Conservation (phyloP, 2,329 filamentous ascomycete genomes). For the Paracamarosporium sp. region DNA sequence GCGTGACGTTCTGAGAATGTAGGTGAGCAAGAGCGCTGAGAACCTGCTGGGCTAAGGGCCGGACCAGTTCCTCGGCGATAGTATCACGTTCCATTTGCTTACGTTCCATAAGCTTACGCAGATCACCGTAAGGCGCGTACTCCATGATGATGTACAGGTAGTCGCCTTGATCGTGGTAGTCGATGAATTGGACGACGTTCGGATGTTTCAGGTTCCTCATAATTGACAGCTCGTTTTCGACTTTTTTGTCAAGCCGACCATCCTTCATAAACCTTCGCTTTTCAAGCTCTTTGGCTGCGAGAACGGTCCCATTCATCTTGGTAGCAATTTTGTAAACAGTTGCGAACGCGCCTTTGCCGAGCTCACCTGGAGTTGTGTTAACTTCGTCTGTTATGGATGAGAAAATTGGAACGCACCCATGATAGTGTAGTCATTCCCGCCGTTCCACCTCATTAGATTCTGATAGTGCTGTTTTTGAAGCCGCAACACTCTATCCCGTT, state of each 20-base stretch:
- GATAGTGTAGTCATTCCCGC: constrained; percentile 84
- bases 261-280: constrained; percentile 95
- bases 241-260: constrained; percentile 84
- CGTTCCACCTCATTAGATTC: constrained; percentile 76
- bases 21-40: constrained; percentile 85
- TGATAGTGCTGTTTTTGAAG: constrained; percentile 44
- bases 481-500: constrained; percentile 30
- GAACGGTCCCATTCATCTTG: constrained; percentile 81
- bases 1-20: constrained; percentile 87
- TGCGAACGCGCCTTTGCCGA: constrained; percentile 95
- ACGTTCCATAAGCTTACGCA: constrained; percentile 77
- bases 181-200: constrained; percentile 91
- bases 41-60: constrained; percentile 76
- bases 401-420: constrained; percentile 50
- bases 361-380: constrained; percentile 57
- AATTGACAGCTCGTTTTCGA: constrained; percentile 96
- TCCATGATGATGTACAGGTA: constrained; percentile 98
- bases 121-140: constrained; percentile 80
- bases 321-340: constrained; percentile 89
- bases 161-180: constrained; percentile 82
- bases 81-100: no score
- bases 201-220: constrained; percentile 85
- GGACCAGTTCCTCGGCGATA: constrained; percentile 73
- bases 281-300: constrained; percentile 93
- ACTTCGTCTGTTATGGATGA: neutral